Percentiles rank a stretch among this genome's conserved stretches.
phyloP scores from a whole-genome alignment of 805 yeast genomes.

The Starmerella vaccinii region DNA sequence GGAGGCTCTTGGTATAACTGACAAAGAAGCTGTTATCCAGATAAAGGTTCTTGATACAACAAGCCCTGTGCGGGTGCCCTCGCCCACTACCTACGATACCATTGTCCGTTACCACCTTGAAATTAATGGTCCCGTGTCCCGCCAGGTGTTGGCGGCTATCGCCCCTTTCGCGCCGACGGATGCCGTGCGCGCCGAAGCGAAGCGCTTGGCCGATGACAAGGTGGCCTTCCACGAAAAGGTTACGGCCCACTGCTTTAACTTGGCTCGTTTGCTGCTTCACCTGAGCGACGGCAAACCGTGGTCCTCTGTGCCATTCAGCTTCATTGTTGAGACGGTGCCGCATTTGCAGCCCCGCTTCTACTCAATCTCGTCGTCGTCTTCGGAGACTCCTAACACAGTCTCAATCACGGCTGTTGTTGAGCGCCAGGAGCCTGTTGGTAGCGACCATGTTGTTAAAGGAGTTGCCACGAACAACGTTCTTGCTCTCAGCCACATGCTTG shows the following conservation, averaged over 20 bases:
- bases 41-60: slow-evolving; percentile 56
- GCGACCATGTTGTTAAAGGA: slow-evolving; percentile 50
- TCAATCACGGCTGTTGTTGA: slow-evolving; percentile 92
- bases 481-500: slow-evolving; percentile 53
- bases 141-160: slow-evolving; percentile 66
- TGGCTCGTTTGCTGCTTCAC: slow-evolving; percentile 60
- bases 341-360: slow-evolving; percentile 89
- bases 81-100: slow-evolving; percentile 77
- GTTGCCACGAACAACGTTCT: slow-evolving; percentile 83
- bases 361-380: slow-evolving; percentile 85
- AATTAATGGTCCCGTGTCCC: slow-evolving; percentile 85
- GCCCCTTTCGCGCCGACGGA: slow-evolving; percentile 73
- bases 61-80: slow-evolving; percentile 36
- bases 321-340: slow-evolving; percentile 69
- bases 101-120: slow-evolving; percentile 79
- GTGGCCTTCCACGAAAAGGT: slow-evolving; percentile 56
- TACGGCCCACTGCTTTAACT: slow-evolving; percentile 49
- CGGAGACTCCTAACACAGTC: slow-evolving; percentile 60
- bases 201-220: slow-evolving; percentile 55
- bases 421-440: slow-evolving; percentile 33
- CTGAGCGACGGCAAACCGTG: slow-evolving; percentile 61
- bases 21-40: slow-evolving; percentile 48
- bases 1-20: slow-evolving; percentile 48
- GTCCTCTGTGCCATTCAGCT: slow-evolving; percentile 70
- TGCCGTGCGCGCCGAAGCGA: slow-evolving; percentile 41